These are phyloP conservation scores for Talaromyces piceae DNA, from an alignment of 2,329 filamentous ascomycete genomes.

Conservation along the genomic window DNA sequence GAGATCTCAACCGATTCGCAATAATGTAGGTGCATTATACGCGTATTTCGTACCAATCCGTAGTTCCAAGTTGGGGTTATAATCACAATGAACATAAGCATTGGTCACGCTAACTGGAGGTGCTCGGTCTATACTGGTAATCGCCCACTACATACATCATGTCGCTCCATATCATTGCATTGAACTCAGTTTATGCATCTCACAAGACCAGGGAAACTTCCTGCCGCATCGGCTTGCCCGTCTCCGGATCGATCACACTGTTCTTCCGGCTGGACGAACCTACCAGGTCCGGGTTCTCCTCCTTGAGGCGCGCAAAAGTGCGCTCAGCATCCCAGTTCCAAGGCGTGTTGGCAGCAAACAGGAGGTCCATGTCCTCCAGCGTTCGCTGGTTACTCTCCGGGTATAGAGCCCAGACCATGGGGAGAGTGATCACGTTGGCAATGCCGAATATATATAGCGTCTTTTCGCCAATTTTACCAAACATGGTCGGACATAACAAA, in stretches of 20 bases:
- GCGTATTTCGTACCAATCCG: no score
- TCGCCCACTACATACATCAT: no score
- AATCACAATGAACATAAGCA: no score
- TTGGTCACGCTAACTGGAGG: no score
- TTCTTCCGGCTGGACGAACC: constrained; percentile 30
- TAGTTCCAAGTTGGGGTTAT: no score
- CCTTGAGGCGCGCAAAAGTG: constrained; percentile 56
- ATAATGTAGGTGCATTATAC: no score
- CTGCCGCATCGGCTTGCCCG: constrained; percentile 16
- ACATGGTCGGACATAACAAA: constrained; percentile 54
- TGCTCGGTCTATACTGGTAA: no score
- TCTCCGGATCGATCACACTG: constrained; percentile 26
- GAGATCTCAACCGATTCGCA: neutral
- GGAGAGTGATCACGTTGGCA: constrained; percentile 58
- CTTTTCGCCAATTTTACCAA: constrained; percentile 58
- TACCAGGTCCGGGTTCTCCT: constrained; percentile 48
- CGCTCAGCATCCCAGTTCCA: constrained; percentile 66
- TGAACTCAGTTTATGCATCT: neutral
- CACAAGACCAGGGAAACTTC: constrained; percentile 6
- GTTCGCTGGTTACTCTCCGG: constrained; percentile 68
- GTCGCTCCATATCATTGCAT: no score
- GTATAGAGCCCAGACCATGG: constrained; percentile 66
- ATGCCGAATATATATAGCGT: constrained; percentile 68
- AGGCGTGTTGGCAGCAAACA: constrained; percentile 59
- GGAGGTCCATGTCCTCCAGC: constrained; percentile 65